Base-by-base conservation (phyloP, 345 rosid species). In the Hibiscus trionum region DNA sequence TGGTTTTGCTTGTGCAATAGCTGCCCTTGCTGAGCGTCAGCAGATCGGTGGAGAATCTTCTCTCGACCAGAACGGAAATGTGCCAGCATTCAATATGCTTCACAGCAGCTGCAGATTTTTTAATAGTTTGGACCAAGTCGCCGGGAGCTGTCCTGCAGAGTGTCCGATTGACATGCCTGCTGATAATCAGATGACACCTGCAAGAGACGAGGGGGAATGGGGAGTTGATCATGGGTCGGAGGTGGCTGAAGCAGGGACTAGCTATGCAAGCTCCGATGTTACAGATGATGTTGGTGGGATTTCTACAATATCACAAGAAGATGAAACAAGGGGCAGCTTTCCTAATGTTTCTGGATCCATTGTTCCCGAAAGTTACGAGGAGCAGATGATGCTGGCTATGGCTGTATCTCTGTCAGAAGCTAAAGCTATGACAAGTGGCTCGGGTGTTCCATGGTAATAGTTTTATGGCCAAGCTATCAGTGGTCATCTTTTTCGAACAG, bases 321-420 rank as follows among this genome's bases (percentile, higher is more conserved):
- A 85, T 72, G 88, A 80, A 49, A 75, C 75, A 50, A 84, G 69
- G 42, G 78, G 75, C n/a, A 74, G 72, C 64, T 80, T 81, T 49
- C 85, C 77, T 29, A 79, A 58, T 73, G 46, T 76, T 49, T 77
- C 84, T 7, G 86, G 76, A 33, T 87, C 90, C 39, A 81, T 90
- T 16, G 77, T 87, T 64, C 97, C 93, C 2, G 97, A 90, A 85
- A 92, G 84, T 85, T 95, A 82, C 56, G 99, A 95, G 84, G 99
- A 95, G 75, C 97, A 95, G 82, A 92, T 92, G 97, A 92, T 95
- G 97, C 78, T 95, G 74, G 97, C 97, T 42, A 87, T 89, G 97
- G 96, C 99, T 26, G 91, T 89, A 70, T 90, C 99, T 82, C 84
- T 95, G 29, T 92, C 99, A 10, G 99, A 95, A 77, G 93, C 91